A percentile compares a stretch with the other conserved stretches of the same genome.
These are phyloP conservation scores for Lachnellula cervina DNA, from an alignment of 2,329 filamentous ascomycete species.

Conservation along the genomic window DNA sequence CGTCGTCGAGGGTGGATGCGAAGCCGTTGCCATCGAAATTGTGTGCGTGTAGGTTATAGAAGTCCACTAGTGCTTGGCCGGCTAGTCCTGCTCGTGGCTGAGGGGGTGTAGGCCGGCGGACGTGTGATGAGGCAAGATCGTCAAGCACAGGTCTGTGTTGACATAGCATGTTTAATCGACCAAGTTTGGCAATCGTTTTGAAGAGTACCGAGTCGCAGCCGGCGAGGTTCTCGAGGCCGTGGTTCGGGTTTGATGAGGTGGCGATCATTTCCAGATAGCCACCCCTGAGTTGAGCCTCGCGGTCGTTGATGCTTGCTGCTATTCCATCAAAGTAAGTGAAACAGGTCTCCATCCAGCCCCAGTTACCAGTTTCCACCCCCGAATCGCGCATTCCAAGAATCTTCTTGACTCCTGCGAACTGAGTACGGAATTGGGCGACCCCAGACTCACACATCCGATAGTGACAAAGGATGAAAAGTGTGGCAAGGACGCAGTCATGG, in stretches of 20 bases:
- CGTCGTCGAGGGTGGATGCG: slow-evolving; percentile 49
- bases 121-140: slow-evolving; percentile 32
- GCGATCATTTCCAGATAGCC: slow-evolving; percentile 58
- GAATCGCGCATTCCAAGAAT: slow-evolving; percentile 72
- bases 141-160: slow-evolving; percentile 58
- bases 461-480: slow-evolving; percentile 80
- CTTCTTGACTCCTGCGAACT: slow-evolving; percentile 90
- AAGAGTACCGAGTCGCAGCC: slow-evolving; percentile 86
- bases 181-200: slow-evolving; percentile 77
- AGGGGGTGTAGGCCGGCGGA: slow-evolving; percentile 26
- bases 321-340: slow-evolving; percentile 96
- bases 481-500: slow-evolving; percentile 83
- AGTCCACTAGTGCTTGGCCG: slow-evolving; percentile 40
- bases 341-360: slow-evolving; percentile 85
- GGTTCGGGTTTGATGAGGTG: slow-evolving; percentile 56
- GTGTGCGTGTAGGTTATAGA: slow-evolving; percentile 49
- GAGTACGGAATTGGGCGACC: slow-evolving; percentile 86
- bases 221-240: slow-evolving; percentile 69
- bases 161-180: slow-evolving; percentile 77
- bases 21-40: slow-evolving; percentile 67
- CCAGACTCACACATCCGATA: slow-evolving; percentile 93
- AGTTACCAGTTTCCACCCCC: slow-evolving; percentile 56
- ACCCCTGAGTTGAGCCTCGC: slow-evolving; percentile 73
- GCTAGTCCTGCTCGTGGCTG: slow-evolving; percentile 35
- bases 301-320: slow-evolving; percentile 85